Conservation (phyloP, 495 filamentous ascomycete genomes). For the Penicillium canescens region DNA sequence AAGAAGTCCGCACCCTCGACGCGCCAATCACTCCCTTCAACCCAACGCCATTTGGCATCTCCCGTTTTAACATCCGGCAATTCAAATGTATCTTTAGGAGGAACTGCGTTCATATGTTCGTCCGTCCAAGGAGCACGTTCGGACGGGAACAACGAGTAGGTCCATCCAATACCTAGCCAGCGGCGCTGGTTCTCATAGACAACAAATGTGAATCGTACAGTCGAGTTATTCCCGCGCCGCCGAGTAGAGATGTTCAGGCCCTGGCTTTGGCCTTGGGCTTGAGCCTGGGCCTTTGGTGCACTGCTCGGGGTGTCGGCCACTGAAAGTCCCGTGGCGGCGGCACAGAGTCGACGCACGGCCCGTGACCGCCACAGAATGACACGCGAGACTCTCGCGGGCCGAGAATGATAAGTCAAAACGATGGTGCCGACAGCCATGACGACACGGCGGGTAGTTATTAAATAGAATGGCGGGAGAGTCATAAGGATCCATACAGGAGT, state of each 20-base stretch:
- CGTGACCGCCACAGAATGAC: constrained; percentile 89
- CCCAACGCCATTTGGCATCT: constrained; percentile 87
- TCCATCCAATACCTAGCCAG: constrained; percentile 96
- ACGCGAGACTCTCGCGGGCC: constrained; percentile 80
- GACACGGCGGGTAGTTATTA: constrained; percentile 86
- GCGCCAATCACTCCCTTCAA: constrained; percentile 77
- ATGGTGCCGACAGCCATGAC: constrained; percentile 78
- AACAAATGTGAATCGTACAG: constrained; percentile 93
- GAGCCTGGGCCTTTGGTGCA: constrained; percentile 32
- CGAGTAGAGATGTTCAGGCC: constrained; percentile 50
- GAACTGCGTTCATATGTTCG: constrained; percentile 82
- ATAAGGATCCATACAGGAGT: constrained; percentile 85
- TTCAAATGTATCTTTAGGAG: constrained; percentile 77
- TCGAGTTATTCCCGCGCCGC: constrained; percentile 59
- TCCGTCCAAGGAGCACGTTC: constrained; percentile 93
- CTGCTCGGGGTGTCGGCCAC: constrained; percentile 50
- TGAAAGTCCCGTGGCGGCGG: constrained; percentile 75
- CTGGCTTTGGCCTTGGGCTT: constrained; percentile 43
- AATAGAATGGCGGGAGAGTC: constrained; percentile 75
- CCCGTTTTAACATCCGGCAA: constrained; percentile 84
- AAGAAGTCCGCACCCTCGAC: constrained; percentile 73
- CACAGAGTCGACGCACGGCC: constrained; percentile 63
- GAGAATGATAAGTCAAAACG: constrained; percentile 85
- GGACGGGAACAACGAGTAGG: constrained; percentile 81
- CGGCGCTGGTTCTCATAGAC: constrained; percentile 95